phyloP scores from a whole-genome alignment of 805 yeast species.

The Monosporozyma aerobia region DNA sequence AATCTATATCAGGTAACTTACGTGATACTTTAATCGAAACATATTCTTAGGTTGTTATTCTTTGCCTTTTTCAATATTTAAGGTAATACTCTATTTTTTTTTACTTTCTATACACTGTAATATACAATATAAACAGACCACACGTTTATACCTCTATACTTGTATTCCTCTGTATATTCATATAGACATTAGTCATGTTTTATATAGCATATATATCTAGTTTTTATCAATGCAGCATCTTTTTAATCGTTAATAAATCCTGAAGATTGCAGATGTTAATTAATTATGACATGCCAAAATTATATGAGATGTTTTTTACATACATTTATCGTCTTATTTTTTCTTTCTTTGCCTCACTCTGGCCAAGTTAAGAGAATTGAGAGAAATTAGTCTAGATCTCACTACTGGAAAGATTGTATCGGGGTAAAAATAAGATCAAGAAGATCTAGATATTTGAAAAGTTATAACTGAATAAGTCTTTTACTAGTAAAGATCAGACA shows the following conservation, averaged over 20 bases:
- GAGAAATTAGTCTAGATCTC: too few species aligned
- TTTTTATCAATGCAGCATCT: neutral
- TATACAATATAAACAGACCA: neutral
- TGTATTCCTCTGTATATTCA: neutral
- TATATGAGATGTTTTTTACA: too few species aligned
- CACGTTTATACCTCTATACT: neutral
- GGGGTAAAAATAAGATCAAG: too few species aligned
- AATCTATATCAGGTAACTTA: slow-evolving; percentile 71
- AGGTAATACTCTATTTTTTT: neutral
- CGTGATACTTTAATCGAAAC: slow-evolving; percentile 92
- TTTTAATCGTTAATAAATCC: neutral
- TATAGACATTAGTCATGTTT: neutral
- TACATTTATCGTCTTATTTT: too few species aligned
- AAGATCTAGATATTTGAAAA: too few species aligned
- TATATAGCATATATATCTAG: neutral
- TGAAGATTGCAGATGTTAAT: too few species aligned
- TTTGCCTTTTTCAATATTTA: neutral
- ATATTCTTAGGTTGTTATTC: slow-evolving; percentile 43
- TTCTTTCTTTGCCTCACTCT: too few species aligned
- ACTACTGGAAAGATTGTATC: too few species aligned
- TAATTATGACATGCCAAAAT: too few species aligned
- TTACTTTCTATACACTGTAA: neutral
- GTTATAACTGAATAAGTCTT: too few species aligned
- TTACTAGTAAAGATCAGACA: too few species aligned
- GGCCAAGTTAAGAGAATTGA: too few species aligned